phyloP scores from a whole-genome alignment of 139 green algal species.

The Chlorella vulgaris region DNA sequence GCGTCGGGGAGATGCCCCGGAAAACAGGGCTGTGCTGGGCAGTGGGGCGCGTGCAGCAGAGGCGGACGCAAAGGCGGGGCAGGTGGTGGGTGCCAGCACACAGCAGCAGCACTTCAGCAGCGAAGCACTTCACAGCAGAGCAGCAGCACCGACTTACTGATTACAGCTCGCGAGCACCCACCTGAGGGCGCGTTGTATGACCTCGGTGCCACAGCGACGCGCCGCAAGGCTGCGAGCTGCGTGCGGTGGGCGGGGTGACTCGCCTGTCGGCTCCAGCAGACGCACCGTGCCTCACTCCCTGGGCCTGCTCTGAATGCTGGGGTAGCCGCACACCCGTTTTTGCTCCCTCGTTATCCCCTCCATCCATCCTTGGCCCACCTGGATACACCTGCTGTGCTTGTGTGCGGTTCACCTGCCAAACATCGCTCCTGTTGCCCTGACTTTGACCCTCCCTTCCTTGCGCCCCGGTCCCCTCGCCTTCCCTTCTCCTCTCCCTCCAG shows the following conservation, averaged over 20 bases:
- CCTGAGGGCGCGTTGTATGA: constrained; percentile 58
- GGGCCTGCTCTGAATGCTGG: constrained; percentile 13
- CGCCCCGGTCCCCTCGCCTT: neutral
- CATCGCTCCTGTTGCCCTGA: neutral
- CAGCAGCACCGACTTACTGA: too few relatives aligned
- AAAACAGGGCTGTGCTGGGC: too few relatives aligned
- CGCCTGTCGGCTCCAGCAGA: neutral
- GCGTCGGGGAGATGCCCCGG: too few relatives aligned
- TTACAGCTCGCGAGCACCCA: constrained; percentile 50
- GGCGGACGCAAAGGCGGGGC: too few relatives aligned
- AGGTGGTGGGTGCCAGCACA: too few relatives aligned
- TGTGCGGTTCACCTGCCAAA: neutral
- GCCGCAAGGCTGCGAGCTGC: neutral
- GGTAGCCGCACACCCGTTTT: neutral
- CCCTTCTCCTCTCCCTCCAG: constrained; percentile 42
- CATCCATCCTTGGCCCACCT: neutral
- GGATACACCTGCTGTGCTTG: neutral
- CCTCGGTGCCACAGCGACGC: constrained; percentile 53
- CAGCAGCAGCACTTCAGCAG: too few relatives aligned
- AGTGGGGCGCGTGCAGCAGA: too few relatives aligned
- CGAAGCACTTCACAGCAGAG: too few relatives aligned
- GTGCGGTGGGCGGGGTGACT: neutral
- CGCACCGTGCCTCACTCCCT: neutral
- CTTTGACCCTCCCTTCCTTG: neutral
- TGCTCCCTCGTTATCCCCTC: neutral